These are phyloP conservation scores for Fusarium xyrophilum DNA, from an alignment of 2,329 filamentous ascomycete genomes.

Conservation along the genomic window DNA sequence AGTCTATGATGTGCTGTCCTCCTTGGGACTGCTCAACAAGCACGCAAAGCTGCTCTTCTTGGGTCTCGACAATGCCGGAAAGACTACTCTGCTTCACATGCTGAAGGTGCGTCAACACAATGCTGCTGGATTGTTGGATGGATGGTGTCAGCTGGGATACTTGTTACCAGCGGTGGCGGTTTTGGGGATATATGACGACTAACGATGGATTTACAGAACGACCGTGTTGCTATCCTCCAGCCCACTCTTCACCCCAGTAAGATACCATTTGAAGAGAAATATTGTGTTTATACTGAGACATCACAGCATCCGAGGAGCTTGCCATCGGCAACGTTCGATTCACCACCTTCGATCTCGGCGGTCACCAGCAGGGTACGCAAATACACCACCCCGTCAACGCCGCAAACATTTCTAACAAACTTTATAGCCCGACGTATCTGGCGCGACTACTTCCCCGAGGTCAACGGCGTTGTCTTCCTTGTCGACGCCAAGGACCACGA, in stretches of 20 bases:
- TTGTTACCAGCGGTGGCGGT: neutral
- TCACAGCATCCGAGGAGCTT: conserved; percentile 83
- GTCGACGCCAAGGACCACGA: conserved; percentile 98
- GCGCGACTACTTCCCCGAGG: conserved; percentile 97
- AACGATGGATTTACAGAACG: conserved; percentile 66
- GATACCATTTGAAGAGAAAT: conserved; percentile 43
- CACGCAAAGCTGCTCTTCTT: conserved; percentile 94
- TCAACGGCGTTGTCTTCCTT: conserved; percentile 95
- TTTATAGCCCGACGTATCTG: conserved; percentile 85
- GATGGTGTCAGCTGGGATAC: neutral
- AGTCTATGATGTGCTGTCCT: conserved; percentile 90
- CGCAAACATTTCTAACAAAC: neutral
- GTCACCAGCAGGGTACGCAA: conserved; percentile 82
- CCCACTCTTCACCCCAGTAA: conserved; percentile 90
- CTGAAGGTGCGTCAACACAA: conserved; percentile 72
- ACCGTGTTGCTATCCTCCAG: conserved; percentile 88
- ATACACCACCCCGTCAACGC: neutral
- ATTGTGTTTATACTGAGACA: conserved; percentile 23
- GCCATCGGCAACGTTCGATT: conserved; percentile 93
- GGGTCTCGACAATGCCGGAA: conserved; percentile 91
- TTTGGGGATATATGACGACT: conserved; percentile 28
- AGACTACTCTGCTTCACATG: conserved; percentile 94
- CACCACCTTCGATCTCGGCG: conserved; percentile 92
- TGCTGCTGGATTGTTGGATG: neutral
- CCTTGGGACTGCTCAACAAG: conserved; percentile 90